Base-by-base conservation (phyloP, 2,329 filamentous ascomycete genomes). In the Onygena corvina region DNA sequence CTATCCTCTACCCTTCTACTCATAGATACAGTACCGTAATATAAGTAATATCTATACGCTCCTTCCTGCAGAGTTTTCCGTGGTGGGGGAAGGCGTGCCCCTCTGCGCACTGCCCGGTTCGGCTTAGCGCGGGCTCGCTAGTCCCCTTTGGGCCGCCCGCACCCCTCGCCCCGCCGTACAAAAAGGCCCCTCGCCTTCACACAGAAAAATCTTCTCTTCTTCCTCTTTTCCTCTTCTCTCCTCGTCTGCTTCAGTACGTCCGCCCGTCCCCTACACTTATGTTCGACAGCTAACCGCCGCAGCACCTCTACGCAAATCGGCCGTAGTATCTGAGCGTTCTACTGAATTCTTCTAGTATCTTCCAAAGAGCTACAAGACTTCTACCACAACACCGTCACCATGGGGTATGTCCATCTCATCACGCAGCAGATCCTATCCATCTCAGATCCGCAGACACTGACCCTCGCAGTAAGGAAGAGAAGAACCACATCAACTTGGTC, bases 401-500 rank as follows among this genome's bases (percentile, higher is more conserved):
- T 81, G 77, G 77, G 76, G 77, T 80, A 71, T 67, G 76, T 73
- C 50, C 54, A 51, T 45, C 52, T 16, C 7, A 27, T 49, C 2
- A 21, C 12, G 12, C 11, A n/a, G 8, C 36, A 16, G 20, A 9
- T 30, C n/a, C 34, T 40, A 36, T 47, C 50, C 48, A 31, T 35
- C 50, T 49, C 18, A 21, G 25, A 4, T n/a, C n/a, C 18, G 11
- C 3, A 9, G 20, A 23, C 8, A 14, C 36, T 40, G 7, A 40
- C 36, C 2, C 9, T 46, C 59, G 64, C 68, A 90, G 89, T 86
- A 96, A 87, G 80, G 82, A 94, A 68, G 86, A 90, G 60, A 94
- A 94, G 84, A 76, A 73, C 75, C 90, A 96, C 75, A 87, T 96
- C 76, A 89, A 89, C 85, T 84, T 94, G 75, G 88, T 94, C 76